Percentiles rank a stretch among this genome's conserved stretches.
Conservation (phyloP, 345 rosid species). For the Moringa oleifera region DNA sequence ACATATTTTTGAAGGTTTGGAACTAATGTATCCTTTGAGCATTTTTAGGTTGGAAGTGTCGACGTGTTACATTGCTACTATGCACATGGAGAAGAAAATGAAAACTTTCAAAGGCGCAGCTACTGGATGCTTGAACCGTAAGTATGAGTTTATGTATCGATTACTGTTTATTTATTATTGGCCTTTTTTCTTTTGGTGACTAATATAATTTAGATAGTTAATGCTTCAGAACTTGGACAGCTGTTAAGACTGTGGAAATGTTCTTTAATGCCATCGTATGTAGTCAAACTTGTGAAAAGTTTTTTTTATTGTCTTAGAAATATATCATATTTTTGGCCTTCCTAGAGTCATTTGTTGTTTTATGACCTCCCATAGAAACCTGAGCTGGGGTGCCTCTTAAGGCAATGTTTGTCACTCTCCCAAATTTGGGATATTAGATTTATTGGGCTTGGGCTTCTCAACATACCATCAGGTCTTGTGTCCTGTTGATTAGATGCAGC, state of each 20-base stretch:
- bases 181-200: neutral
- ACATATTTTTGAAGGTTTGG: conserved; percentile 10
- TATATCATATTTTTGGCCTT: no score
- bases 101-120: conserved; percentile 89
- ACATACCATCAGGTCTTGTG: no score
- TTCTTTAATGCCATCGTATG: no score
- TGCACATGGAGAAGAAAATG: conserved; percentile 94
- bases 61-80: conserved; percentile 94
- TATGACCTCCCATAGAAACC: no score
- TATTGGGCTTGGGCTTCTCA: no score
- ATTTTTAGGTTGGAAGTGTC: conserved; percentile 79
- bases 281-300: no score
- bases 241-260: neutral
- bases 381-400: no score
- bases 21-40: conserved; percentile 27
- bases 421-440: no score
- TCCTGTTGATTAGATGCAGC: no score
- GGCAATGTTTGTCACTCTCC: no score
- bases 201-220: neutral
- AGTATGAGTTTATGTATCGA: conserved; percentile 25
- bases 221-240: neutral
- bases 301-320: no score
- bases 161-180: conserved; percentile 3
- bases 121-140: conserved; percentile 96
- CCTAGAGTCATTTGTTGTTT: no score